Conservation (phyloP, 805 yeast species). For the Ogataea pini region DNA sequence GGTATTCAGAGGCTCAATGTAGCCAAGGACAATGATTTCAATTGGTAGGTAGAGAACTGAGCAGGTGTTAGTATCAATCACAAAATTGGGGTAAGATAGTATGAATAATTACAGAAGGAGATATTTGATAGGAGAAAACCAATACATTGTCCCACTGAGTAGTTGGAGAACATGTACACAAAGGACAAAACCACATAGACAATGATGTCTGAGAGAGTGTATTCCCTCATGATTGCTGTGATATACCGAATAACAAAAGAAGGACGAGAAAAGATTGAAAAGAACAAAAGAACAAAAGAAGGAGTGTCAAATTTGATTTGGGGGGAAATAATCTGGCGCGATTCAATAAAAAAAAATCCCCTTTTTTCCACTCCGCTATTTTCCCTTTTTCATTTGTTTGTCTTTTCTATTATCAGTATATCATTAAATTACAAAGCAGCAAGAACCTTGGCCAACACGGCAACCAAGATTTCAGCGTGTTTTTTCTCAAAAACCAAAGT, state of each 20-base stretch:
- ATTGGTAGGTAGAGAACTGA: constrained; percentile 25
- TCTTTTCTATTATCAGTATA: not conserved
- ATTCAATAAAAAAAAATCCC: not conserved
- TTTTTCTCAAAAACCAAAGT: constrained; percentile 74
- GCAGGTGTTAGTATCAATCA: constrained; percentile 6
- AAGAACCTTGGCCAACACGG: constrained; percentile 40
- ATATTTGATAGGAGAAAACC: constrained; percentile 21
- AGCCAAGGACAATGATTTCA: constrained; percentile 31
- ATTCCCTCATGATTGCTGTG: constrained; percentile 31
- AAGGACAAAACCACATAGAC: constrained; percentile 27
- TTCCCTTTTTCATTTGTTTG: constrained; percentile 4
- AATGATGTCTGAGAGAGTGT: constrained; percentile 30
- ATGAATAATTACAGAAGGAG: constrained; percentile 22
- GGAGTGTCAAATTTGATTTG: not conserved
- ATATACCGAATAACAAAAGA: not conserved
- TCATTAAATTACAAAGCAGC: constrained; percentile 24
- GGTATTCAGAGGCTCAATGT: constrained; percentile 33
- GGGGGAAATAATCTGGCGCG: constrained; percentile 3
- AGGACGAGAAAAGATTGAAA: not conserved
- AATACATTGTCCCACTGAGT: constrained; percentile 22
- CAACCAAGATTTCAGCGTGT: constrained; percentile 70
- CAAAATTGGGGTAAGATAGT: constrained; percentile 2
- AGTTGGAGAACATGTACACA: constrained; percentile 29
- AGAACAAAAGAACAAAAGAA: not conserved
- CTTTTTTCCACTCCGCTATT: not conserved